Conservation (phyloP, 129 eudicot genomes). For the Kitagawia praeruptora region DNA sequence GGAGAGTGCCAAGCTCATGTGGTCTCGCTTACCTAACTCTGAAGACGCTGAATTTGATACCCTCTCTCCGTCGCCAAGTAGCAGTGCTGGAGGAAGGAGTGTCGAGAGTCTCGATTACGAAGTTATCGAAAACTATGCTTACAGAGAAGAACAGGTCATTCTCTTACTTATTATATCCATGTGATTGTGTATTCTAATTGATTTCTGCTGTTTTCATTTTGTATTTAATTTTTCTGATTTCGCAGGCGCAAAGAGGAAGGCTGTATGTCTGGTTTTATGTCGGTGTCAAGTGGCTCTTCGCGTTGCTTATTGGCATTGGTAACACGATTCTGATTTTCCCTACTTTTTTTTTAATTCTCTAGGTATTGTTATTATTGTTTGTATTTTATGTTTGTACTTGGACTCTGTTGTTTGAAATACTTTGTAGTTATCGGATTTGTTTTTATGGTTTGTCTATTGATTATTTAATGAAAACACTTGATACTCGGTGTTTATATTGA, state of each 20-base stretch:
- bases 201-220: background rate
- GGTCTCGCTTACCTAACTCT: slow-evolving; percentile 80
- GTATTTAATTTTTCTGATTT: background rate
- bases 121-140: slow-evolving; percentile 85
- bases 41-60: slow-evolving; percentile 49
- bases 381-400: background rate
- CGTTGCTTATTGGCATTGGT: slow-evolving; percentile 90
- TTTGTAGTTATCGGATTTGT: background rate
- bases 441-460: too few species aligned
- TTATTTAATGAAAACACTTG: background rate
- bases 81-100: slow-evolving; percentile 20
- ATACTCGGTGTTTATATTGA: background rate
- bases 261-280: slow-evolving; percentile 67
- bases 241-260: slow-evolving; percentile 79
- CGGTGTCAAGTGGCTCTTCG: slow-evolving; percentile 80
- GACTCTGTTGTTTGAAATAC: background rate
- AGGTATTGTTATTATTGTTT: background rate
- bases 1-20: slow-evolving; percentile 66
- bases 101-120: slow-evolving; percentile 95
- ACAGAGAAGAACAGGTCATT: slow-evolving; percentile 79
- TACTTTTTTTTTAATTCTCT: background rate
- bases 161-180: too few species aligned
- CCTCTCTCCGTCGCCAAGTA: slow-evolving; percentile 26
- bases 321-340: background rate
- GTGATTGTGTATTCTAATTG: too few species aligned